Conservation (phyloP, 768 basidiomycete genomes). For the Collybiopsis confluens region DNA sequence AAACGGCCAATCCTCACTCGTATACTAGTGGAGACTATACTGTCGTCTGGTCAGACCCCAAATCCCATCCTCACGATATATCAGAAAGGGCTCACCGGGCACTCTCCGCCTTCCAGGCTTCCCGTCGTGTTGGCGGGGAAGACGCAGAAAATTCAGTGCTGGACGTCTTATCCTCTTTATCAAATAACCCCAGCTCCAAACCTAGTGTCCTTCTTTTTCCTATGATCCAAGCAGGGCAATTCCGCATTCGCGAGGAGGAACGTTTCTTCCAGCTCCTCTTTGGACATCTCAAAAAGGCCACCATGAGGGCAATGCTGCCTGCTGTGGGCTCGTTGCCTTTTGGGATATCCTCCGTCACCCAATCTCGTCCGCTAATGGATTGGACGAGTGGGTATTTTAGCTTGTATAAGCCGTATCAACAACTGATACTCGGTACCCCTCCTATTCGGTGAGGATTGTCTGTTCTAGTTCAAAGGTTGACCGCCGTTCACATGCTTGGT, state of each 20-base stretch:
- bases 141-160: not conserved
- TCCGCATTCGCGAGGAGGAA: conserved; percentile 86
- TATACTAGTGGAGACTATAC: no score
- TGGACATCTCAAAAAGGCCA: conserved; percentile 29
- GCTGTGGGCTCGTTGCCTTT: not conserved
- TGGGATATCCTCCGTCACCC: not conserved
- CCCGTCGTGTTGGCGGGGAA: conserved; percentile 16
- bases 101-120: conserved; percentile 57
- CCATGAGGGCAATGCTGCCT: conserved; percentile 7
- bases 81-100: conserved; percentile 54
- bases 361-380: conserved; percentile 35
- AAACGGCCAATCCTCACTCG: conserved; percentile 18
- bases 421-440: conserved; percentile 56
- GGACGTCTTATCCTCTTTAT: not conserved
- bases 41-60: no score
- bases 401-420: conserved; percentile 75
- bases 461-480: conserved; percentile 78
- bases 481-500: no score
- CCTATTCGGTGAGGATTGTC: no score
- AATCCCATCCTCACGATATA: no score
- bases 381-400: conserved; percentile 97
- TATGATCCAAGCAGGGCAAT: conserved; percentile 85
- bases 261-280: conserved; percentile 53
- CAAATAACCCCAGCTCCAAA: no score
- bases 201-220: conserved; percentile 61